Base-by-base conservation (phyloP, 1,284 basidiomycete species). In the Malassezia globosa region DNA sequence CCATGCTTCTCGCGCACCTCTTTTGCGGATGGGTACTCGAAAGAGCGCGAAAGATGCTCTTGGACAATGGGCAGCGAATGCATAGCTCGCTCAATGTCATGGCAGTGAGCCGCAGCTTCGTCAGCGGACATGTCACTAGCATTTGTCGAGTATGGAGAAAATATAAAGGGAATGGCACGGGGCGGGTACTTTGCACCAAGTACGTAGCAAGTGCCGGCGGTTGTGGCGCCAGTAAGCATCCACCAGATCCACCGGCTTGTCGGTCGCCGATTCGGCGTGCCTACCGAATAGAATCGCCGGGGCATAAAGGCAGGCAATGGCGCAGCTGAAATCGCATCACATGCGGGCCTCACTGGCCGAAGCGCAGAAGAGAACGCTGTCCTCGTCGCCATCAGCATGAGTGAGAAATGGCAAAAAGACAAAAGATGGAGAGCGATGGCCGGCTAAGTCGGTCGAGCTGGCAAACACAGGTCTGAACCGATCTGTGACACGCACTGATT, bases 41-140 rank as follows among this genome's bases (percentile, higher is more conserved):
- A 41, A 7, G 58, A 58, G 14, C 42, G 22, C 1, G 48, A 18
- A 16, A 51, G 48, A 19, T 61, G 52, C 31, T 49, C 48, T 50
- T 29, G 80, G 75, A 42, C 49, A 48, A 57, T 0, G 27, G 81
- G 79, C 0, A 92, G 76, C 1, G 75, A 71, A 54, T 85, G 82
- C 5, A 95, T 74, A 2, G 23, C 37, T 19, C 35, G 14, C 18
- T 51, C 49, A 8, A 51, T 24, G 5, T 40, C 37, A 3, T 18
- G 19, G 3, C 7, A 8, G 7, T 39, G 29, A 25, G 18, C 43
- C 3, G 22, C 10, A 10, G 11, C 14, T 18, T 45, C 37, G 4
- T 45, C 25, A 16, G 31, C 16, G 2, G 42, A 34, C 7, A 39
- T 4, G 0, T 7, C 7, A 4, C 19, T 21, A 3, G n/a, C 4